Conservation (phyloP, 129 eudicot genomes). For the Flaveria bidentis region DNA sequence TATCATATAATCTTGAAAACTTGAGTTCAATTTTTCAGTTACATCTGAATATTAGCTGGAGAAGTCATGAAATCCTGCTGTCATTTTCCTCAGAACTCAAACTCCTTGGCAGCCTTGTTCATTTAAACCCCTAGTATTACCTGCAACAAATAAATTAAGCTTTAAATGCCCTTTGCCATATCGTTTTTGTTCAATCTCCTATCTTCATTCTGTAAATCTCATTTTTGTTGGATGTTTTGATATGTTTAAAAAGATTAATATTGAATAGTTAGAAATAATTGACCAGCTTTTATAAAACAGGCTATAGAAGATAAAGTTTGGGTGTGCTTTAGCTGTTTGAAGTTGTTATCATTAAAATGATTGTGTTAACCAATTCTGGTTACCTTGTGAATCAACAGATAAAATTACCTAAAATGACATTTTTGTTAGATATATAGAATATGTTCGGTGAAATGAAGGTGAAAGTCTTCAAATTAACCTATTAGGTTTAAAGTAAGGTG, state of each 20-base stretch:
- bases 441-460: background rate
- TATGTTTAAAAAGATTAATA: background rate
- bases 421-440: background rate
- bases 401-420: background rate
- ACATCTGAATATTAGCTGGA: slow-evolving; percentile 31
- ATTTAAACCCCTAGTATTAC: slow-evolving; percentile 22
- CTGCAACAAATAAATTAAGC: slow-evolving; percentile 24
- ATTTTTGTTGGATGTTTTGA: background rate
- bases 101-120: slow-evolving; percentile 30
- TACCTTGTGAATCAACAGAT: background rate
- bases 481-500: background rate
- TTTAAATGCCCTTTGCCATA: background rate
- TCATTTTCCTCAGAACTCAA: slow-evolving; percentile 22
- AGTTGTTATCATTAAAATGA: background rate
- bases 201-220: background rate
- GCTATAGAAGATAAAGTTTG: background rate
- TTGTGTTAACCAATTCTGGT: background rate
- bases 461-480: background rate
- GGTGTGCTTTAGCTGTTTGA: background rate
- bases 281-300: background rate
- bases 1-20: slow-evolving; percentile 27
- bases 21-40: slow-evolving; percentile 20
- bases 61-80: slow-evolving; percentile 30
- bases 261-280: background rate
- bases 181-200: background rate